Evolutionary conservation across 2,329 filamentous ascomycete species (phyloP).

Genomic region (Pleomassaria siparia): DNA sequence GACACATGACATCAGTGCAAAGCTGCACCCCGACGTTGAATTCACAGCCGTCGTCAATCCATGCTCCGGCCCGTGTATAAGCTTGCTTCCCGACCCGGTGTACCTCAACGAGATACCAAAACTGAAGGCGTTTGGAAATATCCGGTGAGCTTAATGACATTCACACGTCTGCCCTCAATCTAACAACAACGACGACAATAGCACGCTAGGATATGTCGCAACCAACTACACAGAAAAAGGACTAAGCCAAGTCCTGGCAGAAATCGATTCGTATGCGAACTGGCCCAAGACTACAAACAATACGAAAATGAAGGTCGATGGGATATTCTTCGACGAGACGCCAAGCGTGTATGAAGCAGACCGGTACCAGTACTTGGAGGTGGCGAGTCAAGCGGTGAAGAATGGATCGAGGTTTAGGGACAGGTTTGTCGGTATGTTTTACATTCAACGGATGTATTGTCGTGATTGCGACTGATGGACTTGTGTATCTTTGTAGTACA

Average conservation of each 20-base stretch:
- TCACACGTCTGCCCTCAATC: no score
- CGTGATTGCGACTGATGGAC: neutral
- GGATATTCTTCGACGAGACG: conserved; percentile 58
- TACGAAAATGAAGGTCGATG: conserved; percentile 47
- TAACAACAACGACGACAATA: no score
- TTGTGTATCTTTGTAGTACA: conserved; percentile 17
- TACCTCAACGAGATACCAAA: conserved; percentile 45
- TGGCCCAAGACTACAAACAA: conserved; percentile 46
- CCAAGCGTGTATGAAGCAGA: conserved; percentile 33
- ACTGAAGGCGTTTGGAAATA: conserved; percentile 49
- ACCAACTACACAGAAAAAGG: conserved; percentile 49
- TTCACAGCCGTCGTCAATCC: conserved; percentile 58
- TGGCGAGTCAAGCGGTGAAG: conserved; percentile 20
- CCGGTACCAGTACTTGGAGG: conserved; percentile 26
- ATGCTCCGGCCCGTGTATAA: conserved; percentile 41
- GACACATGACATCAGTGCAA: conserved; percentile 20
- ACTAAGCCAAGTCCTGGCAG: conserved; percentile 32
- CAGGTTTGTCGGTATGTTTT: conserved; percentile 25
- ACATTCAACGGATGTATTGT: neutral
- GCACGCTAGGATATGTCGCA: conserved; percentile 54
- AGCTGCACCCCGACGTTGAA: conserved; percentile 43
- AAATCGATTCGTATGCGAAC: conserved; percentile 51
- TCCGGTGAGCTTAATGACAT: conserved; percentile 28
- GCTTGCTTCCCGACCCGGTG: conserved; percentile 25
- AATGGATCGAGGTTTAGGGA: conserved; percentile 25